Evolutionary conservation across 345 rosid genomes (phyloP).

Genomic region (Ceriops zippeliana): DNA sequence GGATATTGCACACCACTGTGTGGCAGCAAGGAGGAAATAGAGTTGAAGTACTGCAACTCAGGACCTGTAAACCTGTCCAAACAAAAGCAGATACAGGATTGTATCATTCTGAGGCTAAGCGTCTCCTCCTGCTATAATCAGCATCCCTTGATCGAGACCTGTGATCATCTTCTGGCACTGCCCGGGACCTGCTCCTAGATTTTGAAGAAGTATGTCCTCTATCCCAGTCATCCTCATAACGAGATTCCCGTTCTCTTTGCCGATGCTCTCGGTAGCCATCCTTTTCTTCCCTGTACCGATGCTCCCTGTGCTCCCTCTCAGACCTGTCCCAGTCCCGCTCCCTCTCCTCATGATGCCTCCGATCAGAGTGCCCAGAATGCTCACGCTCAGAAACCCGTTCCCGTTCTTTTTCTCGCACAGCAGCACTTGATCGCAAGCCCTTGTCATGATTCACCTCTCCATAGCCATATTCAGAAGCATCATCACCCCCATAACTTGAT

Average conservation of each 20-base stretch:
- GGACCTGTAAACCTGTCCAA: conserved; percentile 13
- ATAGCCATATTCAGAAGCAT: conserved; percentile 74
- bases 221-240: conserved; percentile 60
- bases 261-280: conserved; percentile 62
- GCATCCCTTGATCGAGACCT: conserved; percentile 72
- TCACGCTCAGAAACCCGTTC: conserved; percentile 62
- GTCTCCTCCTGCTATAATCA: conserved; percentile 75
- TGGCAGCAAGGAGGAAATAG: neutral
- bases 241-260: conserved; percentile 66
- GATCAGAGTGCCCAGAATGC: conserved; percentile 72
- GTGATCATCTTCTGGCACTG: conserved; percentile 59
- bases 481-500: conserved; percentile 74
- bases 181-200: conserved; percentile 65
- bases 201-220: conserved; percentile 69
- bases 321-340: conserved; percentile 57
- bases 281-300: conserved; percentile 56
- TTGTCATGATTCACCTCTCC: conserved; percentile 69
- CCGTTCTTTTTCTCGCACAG: conserved; percentile 58
- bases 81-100: conserved; percentile 9
- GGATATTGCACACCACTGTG: conserved; percentile 11
- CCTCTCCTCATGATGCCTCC: conserved; percentile 68
- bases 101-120: conserved; percentile 45
- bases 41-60: neutral
- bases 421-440: conserved; percentile 50
- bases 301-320: conserved; percentile 57